A percentile compares a stretch with the other conserved stretches of the same genome.
phyloP scores from a whole-genome alignment of 331 rosid genomes.

The Malus hybrid region DNA sequence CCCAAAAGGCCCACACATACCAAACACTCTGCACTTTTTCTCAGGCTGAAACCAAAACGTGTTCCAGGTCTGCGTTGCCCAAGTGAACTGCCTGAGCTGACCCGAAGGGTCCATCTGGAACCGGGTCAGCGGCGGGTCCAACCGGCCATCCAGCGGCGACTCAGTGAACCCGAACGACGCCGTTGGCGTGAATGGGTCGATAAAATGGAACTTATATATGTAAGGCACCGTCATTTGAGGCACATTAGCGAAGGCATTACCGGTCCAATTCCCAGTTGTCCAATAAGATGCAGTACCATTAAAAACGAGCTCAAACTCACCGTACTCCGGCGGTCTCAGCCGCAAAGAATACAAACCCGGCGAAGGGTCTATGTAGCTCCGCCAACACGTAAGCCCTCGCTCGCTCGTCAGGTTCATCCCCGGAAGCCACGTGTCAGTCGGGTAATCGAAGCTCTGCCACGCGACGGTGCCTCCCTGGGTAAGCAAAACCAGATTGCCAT shows the following conservation, averaged over 20 bases:
- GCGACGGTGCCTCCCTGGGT: slow-evolving; percentile 20
- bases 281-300: slow-evolving; percentile 46
- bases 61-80: slow-evolving; percentile 58
- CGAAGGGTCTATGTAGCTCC: slow-evolving; percentile 43
- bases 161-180: slow-evolving; percentile 75
- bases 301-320: slow-evolving; percentile 56
- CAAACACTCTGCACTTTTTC: slow-evolving; percentile 29
- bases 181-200: slow-evolving; percentile 29
- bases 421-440: slow-evolving; percentile 76
- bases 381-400: slow-evolving; percentile 39
- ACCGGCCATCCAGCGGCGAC: slow-evolving; percentile 24
- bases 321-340: slow-evolving; percentile 38
- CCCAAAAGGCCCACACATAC: slow-evolving; percentile 61
- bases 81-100: slow-evolving; percentile 55
- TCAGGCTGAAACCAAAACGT: slow-evolving; percentile 59
- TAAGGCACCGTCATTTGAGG: slow-evolving; percentile 69
- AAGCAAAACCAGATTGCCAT: slow-evolving; percentile 46
- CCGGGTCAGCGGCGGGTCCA: slow-evolving; percentile 33
- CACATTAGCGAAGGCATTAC: slow-evolving; percentile 30
- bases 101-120: slow-evolving; percentile 48
- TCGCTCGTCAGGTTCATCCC: slow-evolving; percentile 62
- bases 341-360: slow-evolving; percentile 61
- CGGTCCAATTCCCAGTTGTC: slow-evolving; percentile 68
- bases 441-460: slow-evolving; percentile 85
- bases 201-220: slow-evolving; percentile 48